Base-by-base conservation (phyloP, 106 monocot species). In the Chionographis japonica region DNA sequence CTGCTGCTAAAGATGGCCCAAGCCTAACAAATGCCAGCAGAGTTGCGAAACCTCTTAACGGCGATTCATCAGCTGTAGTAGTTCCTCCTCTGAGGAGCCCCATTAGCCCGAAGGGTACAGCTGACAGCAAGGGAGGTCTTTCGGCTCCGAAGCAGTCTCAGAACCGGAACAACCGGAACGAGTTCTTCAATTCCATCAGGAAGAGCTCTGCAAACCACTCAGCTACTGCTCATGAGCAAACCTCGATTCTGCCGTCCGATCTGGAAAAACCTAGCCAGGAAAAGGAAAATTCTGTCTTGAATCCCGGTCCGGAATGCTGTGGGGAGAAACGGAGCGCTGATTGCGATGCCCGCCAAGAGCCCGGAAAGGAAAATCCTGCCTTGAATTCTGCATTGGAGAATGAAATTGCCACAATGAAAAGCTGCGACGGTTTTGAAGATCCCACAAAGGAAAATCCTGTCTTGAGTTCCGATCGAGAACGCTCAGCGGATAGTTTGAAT, bases 111-210 rank as follows among this genome's bases (percentile, higher is more conserved):
- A 83, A 78, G 61, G 20, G 63, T 17, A 78, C 68, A 75, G 49
- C 40, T 50, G 78, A 89, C 14, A 56, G 50, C 14, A 75, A 67
- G 63, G 59, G 57, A 37, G 37, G 38, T 55, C 20, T 37, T 16
- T 20, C 14, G 4, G 10, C 69, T 2, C 37, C 63, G 12, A 40
- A 49, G 17, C 66, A 42, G 55, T 71, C 60, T 38, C 78, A 72
- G 54, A 66, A 74, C 56, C 89, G 85, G 72, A 78, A 83, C 50
- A 78, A 83, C 50, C 77, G 83, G 12, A 83, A 80, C 63, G 78
- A 83, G 35, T 90, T 90, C 72, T 90, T 90, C 59, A 90, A 86
- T 71, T 74, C 80, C 9, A 70, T 90, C 11, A 62, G 90, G 15
- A 80, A 78, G 64, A 76, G 76, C 58, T 39, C 72, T 17, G 13